Evolutionary conservation across 1,139 yeast genomes (phyloP).

Genomic region (Saccharomyces hybrid): DNA sequence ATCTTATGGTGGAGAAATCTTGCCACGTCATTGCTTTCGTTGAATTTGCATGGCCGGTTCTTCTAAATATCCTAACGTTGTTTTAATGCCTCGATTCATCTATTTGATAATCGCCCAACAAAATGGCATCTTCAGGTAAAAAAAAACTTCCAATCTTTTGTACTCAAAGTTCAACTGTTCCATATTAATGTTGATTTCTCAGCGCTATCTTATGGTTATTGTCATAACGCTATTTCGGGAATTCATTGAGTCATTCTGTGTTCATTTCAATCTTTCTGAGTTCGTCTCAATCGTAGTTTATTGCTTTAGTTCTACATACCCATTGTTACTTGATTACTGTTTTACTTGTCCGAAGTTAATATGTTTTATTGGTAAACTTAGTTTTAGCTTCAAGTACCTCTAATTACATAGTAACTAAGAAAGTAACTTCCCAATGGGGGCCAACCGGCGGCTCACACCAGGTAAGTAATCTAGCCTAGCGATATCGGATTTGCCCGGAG

Average conservation of each 20-base stretch:
- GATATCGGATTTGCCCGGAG: not conserved
- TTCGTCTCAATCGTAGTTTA: not conserved
- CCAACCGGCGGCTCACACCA: not conserved
- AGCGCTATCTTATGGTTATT: not conserved
- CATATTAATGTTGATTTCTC: not conserved
- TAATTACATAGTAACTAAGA: not conserved
- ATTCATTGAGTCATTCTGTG: not conserved
- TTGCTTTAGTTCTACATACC: conserved; percentile 23
- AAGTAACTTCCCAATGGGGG: not conserved
- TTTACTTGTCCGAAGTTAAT: conserved; percentile 12
- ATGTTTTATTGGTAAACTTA: conserved; percentile 1
- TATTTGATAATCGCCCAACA: too few species aligned
- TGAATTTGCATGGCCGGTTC: too few species aligned
- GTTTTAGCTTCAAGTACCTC: not conserved
- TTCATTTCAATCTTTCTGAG: not conserved
- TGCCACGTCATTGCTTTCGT: too few species aligned
- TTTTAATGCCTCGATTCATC: too few species aligned
- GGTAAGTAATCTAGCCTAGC: not conserved
- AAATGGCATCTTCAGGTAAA: too few species aligned
- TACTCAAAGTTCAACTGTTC: conserved; percentile 31
- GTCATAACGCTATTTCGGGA: not conserved
- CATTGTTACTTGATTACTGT: conserved; percentile 33
- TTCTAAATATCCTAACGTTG: too few species aligned
- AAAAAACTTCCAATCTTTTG: too few species aligned
- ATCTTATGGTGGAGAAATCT: too few species aligned